A percentile compares a stretch with the other conserved stretches of the same genome.
Evolutionary conservation across 352 stramenopile genomes (phyloP).

Genomic region (Globisporangium nodosum): DNA sequence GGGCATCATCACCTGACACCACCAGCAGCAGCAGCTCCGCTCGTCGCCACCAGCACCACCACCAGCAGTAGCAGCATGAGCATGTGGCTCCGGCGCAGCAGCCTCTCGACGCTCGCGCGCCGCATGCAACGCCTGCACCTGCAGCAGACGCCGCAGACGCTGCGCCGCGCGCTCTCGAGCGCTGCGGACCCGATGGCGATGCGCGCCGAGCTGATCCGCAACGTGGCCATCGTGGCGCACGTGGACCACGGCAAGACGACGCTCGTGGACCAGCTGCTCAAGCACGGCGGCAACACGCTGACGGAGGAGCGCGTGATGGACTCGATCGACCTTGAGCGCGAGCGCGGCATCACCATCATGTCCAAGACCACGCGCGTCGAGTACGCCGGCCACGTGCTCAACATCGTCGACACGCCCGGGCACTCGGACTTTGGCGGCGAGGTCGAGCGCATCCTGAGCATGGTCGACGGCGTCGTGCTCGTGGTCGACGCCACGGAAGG

Average conservation of each 20-base stretch:
- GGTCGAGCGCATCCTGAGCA: conserved; percentile 96
- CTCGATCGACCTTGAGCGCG: conserved; percentile 96
- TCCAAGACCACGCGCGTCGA: conserved; percentile 97
- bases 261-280: conserved; percentile 96
- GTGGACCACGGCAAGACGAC: conserved; percentile 99
- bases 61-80: conserved; percentile 2
- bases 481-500: conserved; percentile 97
- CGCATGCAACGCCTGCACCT: conserved; percentile 23
- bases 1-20: not conserved
- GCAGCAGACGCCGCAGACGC: conserved; percentile 7
- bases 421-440: conserved; percentile 99
- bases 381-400: conserved; percentile 93
- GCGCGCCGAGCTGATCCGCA: conserved; percentile 68
- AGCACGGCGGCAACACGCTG: conserved; percentile 90
- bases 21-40: too few species aligned
- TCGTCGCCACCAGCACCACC: not conserved
- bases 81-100: conserved; percentile 67
- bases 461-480: conserved; percentile 97
- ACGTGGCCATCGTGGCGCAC: conserved; percentile 91
- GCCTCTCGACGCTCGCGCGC: conserved; percentile 37
- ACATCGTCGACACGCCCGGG: conserved; percentile 97
- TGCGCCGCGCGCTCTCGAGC: conserved; percentile 37
- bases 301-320: conserved; percentile 96
- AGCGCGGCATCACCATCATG: conserved; percentile 99
- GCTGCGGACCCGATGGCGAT: conserved; percentile 2